Base-by-base conservation (phyloP, 306 rosid species). In the Lagenaria siceraria region DNA sequence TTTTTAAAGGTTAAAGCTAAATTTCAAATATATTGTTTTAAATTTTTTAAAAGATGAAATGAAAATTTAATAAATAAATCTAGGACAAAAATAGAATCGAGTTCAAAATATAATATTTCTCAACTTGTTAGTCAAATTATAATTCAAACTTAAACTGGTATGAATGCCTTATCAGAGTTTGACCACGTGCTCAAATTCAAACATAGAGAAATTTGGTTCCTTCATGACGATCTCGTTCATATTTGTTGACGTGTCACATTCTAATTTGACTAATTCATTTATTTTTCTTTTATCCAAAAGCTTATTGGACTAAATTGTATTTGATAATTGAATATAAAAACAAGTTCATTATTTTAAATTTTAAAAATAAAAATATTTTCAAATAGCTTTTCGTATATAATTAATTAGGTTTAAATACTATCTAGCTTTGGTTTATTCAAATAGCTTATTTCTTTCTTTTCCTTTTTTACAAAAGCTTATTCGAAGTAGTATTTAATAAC, bases 111-210 rank as follows among this genome's bases (percentile, higher is more conserved):
- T 43, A 42, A 43, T 43, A 70, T 43, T 69, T 29, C 22, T 40
- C 0, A 42, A 24, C 22, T 70, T 24, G 33, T 46, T 71, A 71
- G 76, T 48, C 76, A 71, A 46, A 48, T 48, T 48, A 46, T 15
- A 71, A 7, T 71, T 46, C 54, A 71, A 71, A 71, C 54, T 25
- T 71, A 14, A 48, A 71, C 55, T 15, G 5, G 58, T 18, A 29
- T 73, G 61, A 73, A 73, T 51, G 24, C 77, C 77, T 51, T 73
- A 27, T 46, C 59, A 27, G 6, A 7, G 29, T 29, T 51, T 73
- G 77, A 73, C 77, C 77, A 73, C 76, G 76, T 71, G 24, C 15
- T 73, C 10, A 73, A 9, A 73, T 73, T 73, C 62, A 73, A 51
- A 73, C 25, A 21, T 42, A 7, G 10, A 17, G 35, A 70, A 70